phyloP scores from a whole-genome alignment of 345 rosid species.

The Erodium maritimum region DNA sequence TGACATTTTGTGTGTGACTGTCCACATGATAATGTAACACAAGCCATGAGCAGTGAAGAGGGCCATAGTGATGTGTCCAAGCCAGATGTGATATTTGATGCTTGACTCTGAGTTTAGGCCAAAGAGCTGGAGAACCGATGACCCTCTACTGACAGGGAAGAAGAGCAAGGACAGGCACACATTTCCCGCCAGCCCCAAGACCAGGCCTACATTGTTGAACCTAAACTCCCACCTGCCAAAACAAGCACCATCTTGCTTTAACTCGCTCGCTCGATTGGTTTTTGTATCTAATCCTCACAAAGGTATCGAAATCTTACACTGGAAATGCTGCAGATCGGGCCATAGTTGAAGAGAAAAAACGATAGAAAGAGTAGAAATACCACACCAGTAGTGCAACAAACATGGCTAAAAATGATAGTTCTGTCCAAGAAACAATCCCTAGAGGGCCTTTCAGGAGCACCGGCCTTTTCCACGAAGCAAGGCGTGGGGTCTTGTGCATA shows the following conservation, averaged over 20 bases:
- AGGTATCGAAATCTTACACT: background rate
- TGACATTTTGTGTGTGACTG: slow-evolving; percentile 16
- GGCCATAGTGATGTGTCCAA: slow-evolving; percentile 25
- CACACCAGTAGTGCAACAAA: slow-evolving; percentile 20
- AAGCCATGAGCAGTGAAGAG: slow-evolving; percentile 37
- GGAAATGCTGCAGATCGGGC: slow-evolving; percentile 3
- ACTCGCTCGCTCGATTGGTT: background rate
- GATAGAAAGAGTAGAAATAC: slow-evolving; percentile 26
- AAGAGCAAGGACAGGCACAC: slow-evolving; percentile 29
- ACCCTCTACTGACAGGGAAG: slow-evolving; percentile 40
- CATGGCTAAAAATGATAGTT: slow-evolving; percentile 24
- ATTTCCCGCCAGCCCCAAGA: slow-evolving; percentile 25
- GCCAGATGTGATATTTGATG: slow-evolving; percentile 43
- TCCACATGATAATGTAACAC: slow-evolving; percentile 22
- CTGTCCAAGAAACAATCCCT: slow-evolving; percentile 32
- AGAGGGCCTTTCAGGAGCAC: slow-evolving; percentile 34
- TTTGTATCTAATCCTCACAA: background rate
- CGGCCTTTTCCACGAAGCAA: slow-evolving; percentile 23
- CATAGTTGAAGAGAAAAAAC: slow-evolving; percentile 10
- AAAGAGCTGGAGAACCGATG: slow-evolving; percentile 25
- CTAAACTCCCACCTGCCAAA: slow-evolving; percentile 24
- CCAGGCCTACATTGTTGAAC: slow-evolving; percentile 12
- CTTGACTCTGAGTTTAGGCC: slow-evolving; percentile 31
- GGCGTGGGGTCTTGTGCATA: background rate
- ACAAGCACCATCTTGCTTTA: background rate